Evolutionary conservation across 345 rosid species (phyloP), one percentile per base, ranked within the genome.

Genomic region (Eutrema heterophyllum): DNA sequence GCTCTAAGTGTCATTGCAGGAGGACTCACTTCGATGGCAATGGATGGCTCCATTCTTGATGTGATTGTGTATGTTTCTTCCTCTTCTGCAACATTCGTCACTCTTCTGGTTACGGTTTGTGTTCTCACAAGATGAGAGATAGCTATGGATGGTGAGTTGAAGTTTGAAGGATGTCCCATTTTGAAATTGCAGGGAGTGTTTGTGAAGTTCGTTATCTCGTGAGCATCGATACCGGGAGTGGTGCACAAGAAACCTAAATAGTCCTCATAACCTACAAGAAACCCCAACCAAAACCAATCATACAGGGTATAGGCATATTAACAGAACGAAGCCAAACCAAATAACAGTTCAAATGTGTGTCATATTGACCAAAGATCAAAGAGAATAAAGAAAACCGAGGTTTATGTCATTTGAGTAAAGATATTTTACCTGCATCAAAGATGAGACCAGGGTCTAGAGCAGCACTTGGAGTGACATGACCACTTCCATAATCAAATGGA

Each of bases 381-480:
- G 7, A 45, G 12, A 24, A 9, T 29, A 29, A 54, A 29, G 16
- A 54, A 13, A 29, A 16, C 14, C 2, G n/a, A 67, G 16, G 32
- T 33, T 9, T 50, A 33, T 26, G 64, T 16, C 40, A 52, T 52
- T 9, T 9, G 62, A 62, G 53, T 59, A 26, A 9, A 9, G 43
- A 65, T 44, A 13, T 26, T 3, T n/a, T 77, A 90, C 99, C 99
- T 80, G 99, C 97, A 71, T 95, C 88, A 56, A 95, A 90, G 68
- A 95, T 73, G 75, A 95, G 97, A 49, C 99, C 99, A 10, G 99
- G 99, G 81, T 95, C 97, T 70, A 95, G 76, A 73, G 99, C 99
- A 64, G 98, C 96, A 62, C 90, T 88, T 43, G 99, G 98, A 77
- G 83, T 86, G 52, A 95, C 97, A 80, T 95, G 99, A 67, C 99